Evolutionary conservation across 2,329 filamentous ascomycete species (phyloP), one percentile per base, ranked within the genome.

Genomic region (Orbilia javanica): DNA sequence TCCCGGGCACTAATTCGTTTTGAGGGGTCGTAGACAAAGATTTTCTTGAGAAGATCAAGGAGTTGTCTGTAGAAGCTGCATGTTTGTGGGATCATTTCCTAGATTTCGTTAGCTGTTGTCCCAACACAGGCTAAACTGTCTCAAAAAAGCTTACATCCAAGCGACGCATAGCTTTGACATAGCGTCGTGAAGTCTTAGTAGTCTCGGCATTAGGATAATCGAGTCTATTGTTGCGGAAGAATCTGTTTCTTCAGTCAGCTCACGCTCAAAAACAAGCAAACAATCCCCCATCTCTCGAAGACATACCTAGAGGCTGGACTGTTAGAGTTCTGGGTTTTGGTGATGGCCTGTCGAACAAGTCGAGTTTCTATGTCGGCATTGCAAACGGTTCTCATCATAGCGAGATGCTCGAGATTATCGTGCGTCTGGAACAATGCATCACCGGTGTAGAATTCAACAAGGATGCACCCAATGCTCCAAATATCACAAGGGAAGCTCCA

Each of bases 381-480:
- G 67, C 89, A 89, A 6, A 92, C 90, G 36, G 88, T 89, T 81
- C 91, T 90, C 90, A 92, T 92, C 90, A 92, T 92, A n/a, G 90
- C 90, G 64, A 92, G 84, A 82, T 92, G 90, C 83, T 92, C 90
- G 25, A 92, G 85, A 78, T 92, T 92, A 80, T 92, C 90, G 80
- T 92, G 90, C 0, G 90, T 92, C 82, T 92, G 90, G 83, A 92
- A 92, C 1, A 92, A 84, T 18, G 90, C 90, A 81, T 92, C 90
- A 4, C 90, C 90, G 0, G 90, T 92, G 79, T 89, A 92, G 83
- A 92, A 91, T 79, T 92, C 90, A 15, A 92, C 90, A 13, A 92
- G 85, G 79, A 92, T 92, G 80, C 90, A 92, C 2, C 90, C 90
- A 34, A 92, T 92, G 82, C 90, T 92, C 90, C 90, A 92, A 31